Evolutionary conservation across 148 eudicot genomes (phyloP).

Genomic region (Bassia scoparia): DNA sequence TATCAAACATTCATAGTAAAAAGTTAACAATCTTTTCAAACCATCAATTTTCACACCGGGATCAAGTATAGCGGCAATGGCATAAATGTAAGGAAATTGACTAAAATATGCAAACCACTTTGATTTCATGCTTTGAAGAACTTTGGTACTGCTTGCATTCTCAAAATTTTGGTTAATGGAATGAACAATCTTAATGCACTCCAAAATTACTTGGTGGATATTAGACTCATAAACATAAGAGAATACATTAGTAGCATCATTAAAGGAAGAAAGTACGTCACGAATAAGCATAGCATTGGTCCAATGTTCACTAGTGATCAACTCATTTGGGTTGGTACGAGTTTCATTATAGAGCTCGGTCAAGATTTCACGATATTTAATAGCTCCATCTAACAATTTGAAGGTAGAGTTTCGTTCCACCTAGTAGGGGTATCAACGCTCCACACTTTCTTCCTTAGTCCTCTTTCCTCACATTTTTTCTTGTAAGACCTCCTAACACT

Average conservation of each 20-base stretch:
- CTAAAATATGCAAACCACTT: neutral
- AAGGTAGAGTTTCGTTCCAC: conserved; percentile 6
- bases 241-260: neutral
- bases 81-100: neutral
- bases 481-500: neutral
- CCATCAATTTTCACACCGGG: neutral
- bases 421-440: neutral
- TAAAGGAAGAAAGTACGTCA: neutral
- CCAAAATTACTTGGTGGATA: neutral
- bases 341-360: neutral
- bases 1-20: no score
- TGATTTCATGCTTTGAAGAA: neutral
- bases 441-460: neutral
- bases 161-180: neutral
- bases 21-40: no score
- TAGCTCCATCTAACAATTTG: neutral
- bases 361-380: neutral
- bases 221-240: neutral
- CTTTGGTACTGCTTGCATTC: neutral
- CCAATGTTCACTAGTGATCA: neutral
- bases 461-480: neutral
- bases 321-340: neutral
- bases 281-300: neutral
- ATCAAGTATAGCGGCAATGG: neutral
- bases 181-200: neutral